Evolutionary conservation across 352 stramenopile species (phyloP).

Genomic region (Globisporangium okanoganense): DNA sequence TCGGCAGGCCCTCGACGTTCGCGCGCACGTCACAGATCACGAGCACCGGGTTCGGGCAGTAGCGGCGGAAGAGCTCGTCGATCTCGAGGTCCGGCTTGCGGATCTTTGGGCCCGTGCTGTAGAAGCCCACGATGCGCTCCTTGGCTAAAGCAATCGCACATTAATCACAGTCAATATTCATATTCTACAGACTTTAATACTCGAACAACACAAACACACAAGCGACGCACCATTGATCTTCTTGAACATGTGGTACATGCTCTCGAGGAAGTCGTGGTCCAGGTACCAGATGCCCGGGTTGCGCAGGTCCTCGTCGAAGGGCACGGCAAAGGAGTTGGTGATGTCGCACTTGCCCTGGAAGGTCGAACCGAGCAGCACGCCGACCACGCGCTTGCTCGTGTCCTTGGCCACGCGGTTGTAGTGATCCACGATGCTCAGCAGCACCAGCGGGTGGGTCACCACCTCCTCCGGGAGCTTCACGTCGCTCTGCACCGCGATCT

Average conservation of each 20-base stretch:
- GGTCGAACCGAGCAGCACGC: slow-evolving; percentile 95
- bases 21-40: slow-evolving; percentile 98
- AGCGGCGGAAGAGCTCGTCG: slow-evolving; percentile 93
- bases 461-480: slow-evolving; percentile 88
- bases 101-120: slow-evolving; percentile 97
- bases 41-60: slow-evolving; percentile 94
- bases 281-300: slow-evolving; percentile 99
- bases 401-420: slow-evolving; percentile 99
- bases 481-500: slow-evolving; percentile 80
- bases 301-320: slow-evolving; percentile 98
- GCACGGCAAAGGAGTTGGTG: slow-evolving; percentile 94
- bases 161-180: neutral
- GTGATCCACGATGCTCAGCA: slow-evolving; percentile 98
- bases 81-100: slow-evolving; percentile 94
- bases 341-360: slow-evolving; percentile 94
- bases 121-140: slow-evolving; percentile 98
- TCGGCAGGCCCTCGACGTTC: slow-evolving; percentile 94
- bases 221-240: slow-evolving; percentile 86
- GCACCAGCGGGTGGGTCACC: slow-evolving; percentile 98
- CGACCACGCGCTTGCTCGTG: slow-evolving; percentile 98
- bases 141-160: slow-evolving; percentile 64
- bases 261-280: slow-evolving; percentile 99
- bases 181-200: neutral
- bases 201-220: too few species aligned
- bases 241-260: slow-evolving; percentile 96